Base-by-base conservation (phyloP, 805 yeast species). In the Candida dendrica region DNA sequence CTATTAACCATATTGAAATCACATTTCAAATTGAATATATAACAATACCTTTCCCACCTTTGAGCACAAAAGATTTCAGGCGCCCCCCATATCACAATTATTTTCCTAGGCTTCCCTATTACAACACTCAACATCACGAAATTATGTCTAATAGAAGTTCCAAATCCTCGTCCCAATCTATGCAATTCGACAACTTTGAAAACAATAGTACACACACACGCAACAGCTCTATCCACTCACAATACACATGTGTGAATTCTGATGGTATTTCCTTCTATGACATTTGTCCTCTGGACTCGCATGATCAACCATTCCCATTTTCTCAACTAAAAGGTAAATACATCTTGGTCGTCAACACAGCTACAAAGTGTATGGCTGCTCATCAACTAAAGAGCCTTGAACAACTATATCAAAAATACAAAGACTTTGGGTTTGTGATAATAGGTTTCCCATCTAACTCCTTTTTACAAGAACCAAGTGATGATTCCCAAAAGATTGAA, bases 401-500 rank as follows among this genome's bases (percentile, higher is more conserved):
- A 63, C 65, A 60, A 34, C 63, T 89, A 13, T 79, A 86, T 65
- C 65, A 78, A 46, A 77, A 79, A 57, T 84, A 81, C 64, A 64
- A 72, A 41, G 76, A 72, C 38, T 56, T 73, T 47, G 95, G 86
- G 1, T 67, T 90, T 19, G 77, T 66, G 36, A 71, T 89, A 22
- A 49, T 89, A 30, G 96, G 89, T 0, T 88, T 89, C 74, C 97
- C 97, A 27, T 86, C 96, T 64, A 85, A 87, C 65, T 96, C 88
- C 60, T 89, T 89, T 59, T 90, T 84, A 19, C 67, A 75, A 52
- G 84, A 93, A 69, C 86, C 90, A 64, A 82, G 93, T 51, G 81
- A 80, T 3, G 56, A n/a, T n/a, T n/a, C 75, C 3, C 78, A 75
- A 39, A 74, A 79, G 55, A 86, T 87, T 49, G 79, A 77, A 17